A percentile compares a stretch with the other conserved stretches of the same genome.
Evolutionary conservation across 1,139 yeast genomes (phyloP).

Genomic region (Geotrichum citri-aurantii): DNA sequence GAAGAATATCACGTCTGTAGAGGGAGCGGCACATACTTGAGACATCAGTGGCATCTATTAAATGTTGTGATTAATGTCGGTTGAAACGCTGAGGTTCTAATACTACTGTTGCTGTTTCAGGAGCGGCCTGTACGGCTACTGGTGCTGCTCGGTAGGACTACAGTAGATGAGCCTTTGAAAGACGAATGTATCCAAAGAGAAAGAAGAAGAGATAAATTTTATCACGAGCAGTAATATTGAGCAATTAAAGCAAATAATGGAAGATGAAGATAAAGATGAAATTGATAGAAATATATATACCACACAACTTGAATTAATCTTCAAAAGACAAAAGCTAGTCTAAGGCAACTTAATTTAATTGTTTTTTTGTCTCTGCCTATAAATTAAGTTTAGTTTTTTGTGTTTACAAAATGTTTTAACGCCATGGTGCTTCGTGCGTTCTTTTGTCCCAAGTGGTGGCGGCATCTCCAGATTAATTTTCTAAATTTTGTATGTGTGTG

Average conservation of each 20-base stretch:
- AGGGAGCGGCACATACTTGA: neutral
- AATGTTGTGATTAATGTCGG: neutral
- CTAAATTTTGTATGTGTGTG: neutral
- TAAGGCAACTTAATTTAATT: neutral
- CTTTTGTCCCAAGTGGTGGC: neutral
- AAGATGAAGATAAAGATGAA: neutral
- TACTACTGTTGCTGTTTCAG: neutral
- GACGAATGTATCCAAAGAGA: neutral
- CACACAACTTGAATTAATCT: neutral
- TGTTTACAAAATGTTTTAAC: neutral
- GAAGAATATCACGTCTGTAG: neutral
- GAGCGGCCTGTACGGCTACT: neutral
- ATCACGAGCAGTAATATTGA: neutral
- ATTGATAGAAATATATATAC: neutral
- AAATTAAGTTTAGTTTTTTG: neutral
- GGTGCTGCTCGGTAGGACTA: neutral
- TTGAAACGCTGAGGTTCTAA: neutral
- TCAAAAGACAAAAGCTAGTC: neutral
- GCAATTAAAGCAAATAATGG: too few species aligned
- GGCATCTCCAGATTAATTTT: neutral
- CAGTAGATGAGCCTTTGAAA: neutral
- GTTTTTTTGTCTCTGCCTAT: neutral
- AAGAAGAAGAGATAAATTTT: neutral
- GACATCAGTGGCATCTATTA: neutral
- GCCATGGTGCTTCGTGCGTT: neutral